These are phyloP conservation scores for Gossypium rotundifolium DNA, from an alignment of 345 rosid genomes.

Conservation along the genomic window DNA sequence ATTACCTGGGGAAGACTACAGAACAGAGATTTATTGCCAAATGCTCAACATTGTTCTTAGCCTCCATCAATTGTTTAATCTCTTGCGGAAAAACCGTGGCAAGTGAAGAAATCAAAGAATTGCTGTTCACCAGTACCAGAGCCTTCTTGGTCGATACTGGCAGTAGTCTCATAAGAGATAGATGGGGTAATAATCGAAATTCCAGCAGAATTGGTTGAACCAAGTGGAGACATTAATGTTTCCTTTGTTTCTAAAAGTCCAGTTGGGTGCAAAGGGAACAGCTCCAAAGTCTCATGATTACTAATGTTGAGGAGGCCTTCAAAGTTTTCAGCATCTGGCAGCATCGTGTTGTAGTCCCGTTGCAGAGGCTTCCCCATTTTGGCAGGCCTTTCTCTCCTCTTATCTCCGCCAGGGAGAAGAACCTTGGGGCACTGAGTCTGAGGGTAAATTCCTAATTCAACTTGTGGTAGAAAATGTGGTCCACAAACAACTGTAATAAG, in stretches of 20 bases:
- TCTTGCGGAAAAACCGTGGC: background rate
- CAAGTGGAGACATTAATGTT: background rate
- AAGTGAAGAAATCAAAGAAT: slow-evolving; percentile 10
- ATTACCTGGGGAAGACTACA: too few species aligned
- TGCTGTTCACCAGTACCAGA: background rate
- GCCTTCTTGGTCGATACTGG: slow-evolving; percentile 2
- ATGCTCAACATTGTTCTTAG: too few species aligned
- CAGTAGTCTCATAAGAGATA: slow-evolving; percentile 13
- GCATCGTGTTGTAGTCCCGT: background rate
- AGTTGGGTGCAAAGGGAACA: slow-evolving; percentile 57
- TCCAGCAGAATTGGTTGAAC: background rate
- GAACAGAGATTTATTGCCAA: too few species aligned
- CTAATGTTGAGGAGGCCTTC: background rate
- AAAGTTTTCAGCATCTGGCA: background rate
- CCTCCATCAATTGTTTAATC: background rate
- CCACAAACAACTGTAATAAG: background rate
- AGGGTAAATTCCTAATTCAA: slow-evolving; percentile 32
- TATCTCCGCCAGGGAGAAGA: slow-evolving; percentile 23
- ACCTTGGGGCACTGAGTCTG: slow-evolving; percentile 21
- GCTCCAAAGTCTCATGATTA: slow-evolving; percentile 37
- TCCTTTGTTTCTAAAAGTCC: slow-evolving; percentile 18
- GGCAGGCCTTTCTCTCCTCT: slow-evolving; percentile 19
- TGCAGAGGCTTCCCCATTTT: background rate
- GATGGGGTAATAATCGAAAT: slow-evolving; percentile 4
- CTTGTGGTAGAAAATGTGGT: slow-evolving; percentile 16